Evolutionary conservation across 768 basidiomycete genomes (phyloP), one percentile per base, ranked within the genome.

Genomic region (Tylopilus sp.): DNA sequence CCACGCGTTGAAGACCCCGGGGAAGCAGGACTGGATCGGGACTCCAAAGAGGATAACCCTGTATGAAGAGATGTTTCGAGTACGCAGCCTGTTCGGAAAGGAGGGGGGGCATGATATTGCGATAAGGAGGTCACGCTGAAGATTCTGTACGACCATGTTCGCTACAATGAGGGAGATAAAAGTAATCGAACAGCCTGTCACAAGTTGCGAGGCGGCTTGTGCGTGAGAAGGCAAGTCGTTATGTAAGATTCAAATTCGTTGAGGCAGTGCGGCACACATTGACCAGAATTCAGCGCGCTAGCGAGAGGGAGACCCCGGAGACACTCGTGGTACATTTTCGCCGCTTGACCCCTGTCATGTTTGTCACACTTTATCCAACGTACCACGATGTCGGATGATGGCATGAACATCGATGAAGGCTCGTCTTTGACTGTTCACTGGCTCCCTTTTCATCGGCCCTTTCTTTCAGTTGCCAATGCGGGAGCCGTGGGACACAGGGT

Each of bases 371-470:
- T 13, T 17, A 12, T 3, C 35, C 23, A 28, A 21, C n/a, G 10
- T 11, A 28, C 65, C 70, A 82, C 67, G 71, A 92, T 91, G 90
- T 91, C 89, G 50, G 90, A 91, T 78, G 89, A 93, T 74, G 91
- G 87, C 65, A 93, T 93, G 91, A 88, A 87, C 62, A 88, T 93
- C 62, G 91, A 93, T 68, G 91, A 93, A 44, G 79, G 91, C 88
- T 63, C 33, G 77, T 67, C 17, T 18, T 33, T 11, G 11, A 1
- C 40, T 12, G 26, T 26, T 18, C 6, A 12, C 15, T 28, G n/a
- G 42, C 25, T 10, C 17, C 35, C 39, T 26, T 23, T 45, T 35
- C 23, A 17, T 25, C 51, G 23, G 56, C 39, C 18, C 7, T 30
- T n/a, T 33, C 3, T 25, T 26, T 8, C 48, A 84, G 81, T 81